Evolutionary conservation across 192 early-diverging fungal genomes (phyloP).

Genomic region (Entomortierella parvispora): DNA sequence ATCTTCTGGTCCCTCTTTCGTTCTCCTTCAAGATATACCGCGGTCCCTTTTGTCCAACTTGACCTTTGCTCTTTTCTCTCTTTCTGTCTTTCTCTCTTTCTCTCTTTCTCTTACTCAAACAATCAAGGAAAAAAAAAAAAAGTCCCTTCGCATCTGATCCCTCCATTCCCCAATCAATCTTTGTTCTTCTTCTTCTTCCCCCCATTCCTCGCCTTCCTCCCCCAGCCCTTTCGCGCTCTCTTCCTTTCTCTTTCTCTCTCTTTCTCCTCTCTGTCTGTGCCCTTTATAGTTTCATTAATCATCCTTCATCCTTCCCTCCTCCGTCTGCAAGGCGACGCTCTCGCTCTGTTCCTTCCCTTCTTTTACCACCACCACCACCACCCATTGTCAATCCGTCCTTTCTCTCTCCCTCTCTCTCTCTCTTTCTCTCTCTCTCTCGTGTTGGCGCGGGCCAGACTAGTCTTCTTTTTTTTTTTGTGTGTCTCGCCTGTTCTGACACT

Average conservation of each 20-base stretch:
- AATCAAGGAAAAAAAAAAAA: too few species aligned
- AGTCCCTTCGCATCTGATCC: too few species aligned
- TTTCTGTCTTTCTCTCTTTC: conserved; percentile 6
- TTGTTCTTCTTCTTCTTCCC: neutral
- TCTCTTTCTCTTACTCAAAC: neutral
- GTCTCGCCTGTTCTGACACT: neutral
- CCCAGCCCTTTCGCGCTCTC: neutral
- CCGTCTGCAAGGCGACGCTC: neutral
- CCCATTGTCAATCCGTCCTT: neutral
- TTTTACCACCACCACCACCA: too few species aligned
- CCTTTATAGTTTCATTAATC: neutral
- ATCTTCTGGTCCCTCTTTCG: too few species aligned
- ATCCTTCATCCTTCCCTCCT: neutral
- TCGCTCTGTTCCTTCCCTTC: neutral
- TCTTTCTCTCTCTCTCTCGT: too few species aligned
- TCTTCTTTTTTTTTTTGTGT: neutral
- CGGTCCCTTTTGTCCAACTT: too few species aligned
- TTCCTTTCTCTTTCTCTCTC: neutral
- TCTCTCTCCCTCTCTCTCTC: too few species aligned
- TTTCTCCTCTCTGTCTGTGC: neutral
- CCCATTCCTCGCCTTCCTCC: neutral
- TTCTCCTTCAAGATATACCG: too few species aligned
- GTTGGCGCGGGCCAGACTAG: too few species aligned
- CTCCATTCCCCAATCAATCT: neutral
- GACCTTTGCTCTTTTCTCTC: neutral